These are phyloP conservation scores for Akanthomyces uredinophilus DNA, from an alignment of 2,329 filamentous ascomycete genomes.

Conservation along the genomic window DNA sequence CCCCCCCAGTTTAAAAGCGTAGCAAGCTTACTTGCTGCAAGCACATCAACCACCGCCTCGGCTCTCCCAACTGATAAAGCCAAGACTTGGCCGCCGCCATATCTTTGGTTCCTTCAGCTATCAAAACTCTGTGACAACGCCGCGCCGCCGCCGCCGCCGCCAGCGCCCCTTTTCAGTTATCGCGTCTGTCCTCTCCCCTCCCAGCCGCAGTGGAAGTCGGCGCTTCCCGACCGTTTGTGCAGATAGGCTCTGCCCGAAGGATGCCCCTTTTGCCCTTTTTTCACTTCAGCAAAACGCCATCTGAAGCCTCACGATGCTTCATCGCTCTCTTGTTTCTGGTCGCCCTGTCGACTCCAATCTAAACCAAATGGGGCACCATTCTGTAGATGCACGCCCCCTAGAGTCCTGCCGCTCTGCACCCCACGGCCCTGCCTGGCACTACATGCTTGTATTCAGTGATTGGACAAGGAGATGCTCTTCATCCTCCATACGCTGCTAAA, in stretches of 20 bases:
- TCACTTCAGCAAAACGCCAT: no score
- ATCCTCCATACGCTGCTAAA: background rate
- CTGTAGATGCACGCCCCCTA: conserved; percentile 1
- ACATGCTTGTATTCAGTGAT: no score
- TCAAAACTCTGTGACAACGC: background rate
- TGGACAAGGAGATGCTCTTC: no score
- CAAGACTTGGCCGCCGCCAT: background rate
- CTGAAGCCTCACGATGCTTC: background rate
- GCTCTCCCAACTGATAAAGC: background rate
- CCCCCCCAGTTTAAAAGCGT: no score
- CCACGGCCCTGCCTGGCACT: background rate
- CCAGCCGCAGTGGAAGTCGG: conserved; percentile 8
- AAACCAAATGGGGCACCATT: background rate
- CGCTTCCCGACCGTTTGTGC: background rate
- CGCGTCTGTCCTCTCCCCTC: background rate
- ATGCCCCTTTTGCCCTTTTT: background rate
- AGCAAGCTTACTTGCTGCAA: no score
- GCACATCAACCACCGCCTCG: no score
- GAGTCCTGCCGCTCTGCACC: background rate
- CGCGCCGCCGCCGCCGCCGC: background rate
- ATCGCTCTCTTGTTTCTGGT: background rate
- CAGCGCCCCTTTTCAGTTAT: background rate
- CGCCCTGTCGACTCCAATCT: background rate
- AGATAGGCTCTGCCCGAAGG: conserved; percentile 9
- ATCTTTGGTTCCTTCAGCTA: background rate